Evolutionary conservation across 2,329 filamentous ascomycete genomes (phyloP).

Genomic region (Podosphaera xanthii): DNA sequence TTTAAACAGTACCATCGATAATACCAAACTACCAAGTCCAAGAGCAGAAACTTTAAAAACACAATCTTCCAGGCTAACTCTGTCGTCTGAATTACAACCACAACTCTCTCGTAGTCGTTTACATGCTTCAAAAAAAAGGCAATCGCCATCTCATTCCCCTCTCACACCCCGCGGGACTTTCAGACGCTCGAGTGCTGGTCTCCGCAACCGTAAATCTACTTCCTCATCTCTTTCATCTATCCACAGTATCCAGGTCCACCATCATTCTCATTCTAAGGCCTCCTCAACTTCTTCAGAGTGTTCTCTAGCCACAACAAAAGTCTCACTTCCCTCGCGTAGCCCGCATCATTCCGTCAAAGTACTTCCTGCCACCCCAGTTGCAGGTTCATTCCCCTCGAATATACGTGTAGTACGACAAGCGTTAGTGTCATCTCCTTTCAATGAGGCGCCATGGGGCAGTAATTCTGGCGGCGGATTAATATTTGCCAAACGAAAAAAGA

Average conservation of each 20-base stretch:
- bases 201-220: constrained; percentile 83
- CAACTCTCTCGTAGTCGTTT: constrained; percentile 23
- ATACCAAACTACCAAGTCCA: constrained; percentile 29
- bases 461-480: constrained; percentile 41
- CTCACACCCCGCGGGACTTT: constrained; percentile 74
- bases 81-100: constrained; percentile 16
- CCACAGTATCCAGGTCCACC: constrained; percentile 69
- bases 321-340: constrained; percentile 40
- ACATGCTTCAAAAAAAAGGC: constrained; percentile 26
- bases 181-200: constrained; percentile 57
- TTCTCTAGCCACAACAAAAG: constrained; percentile 48
- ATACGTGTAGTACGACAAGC: constrained; percentile 56
- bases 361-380: constrained; percentile 70
- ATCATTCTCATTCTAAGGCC: constrained; percentile 78
- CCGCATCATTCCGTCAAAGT: constrained; percentile 87
- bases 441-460: constrained; percentile 30
- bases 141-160: constrained; percentile 68
- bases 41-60: constrained; percentile 33
- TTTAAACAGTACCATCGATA: constrained; percentile 19
- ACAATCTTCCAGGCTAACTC: constrained; percentile 16
- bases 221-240: constrained; percentile 88
- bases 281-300: constrained; percentile 75
- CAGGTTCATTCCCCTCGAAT: constrained; percentile 55
- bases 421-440: constrained; percentile 26
- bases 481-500: constrained; percentile 64